Evolutionary conservation across 163 green algal genomes (phyloP), one percentile per base, ranked within the genome.

Genomic region (Prototheca wickerhamii): DNA sequence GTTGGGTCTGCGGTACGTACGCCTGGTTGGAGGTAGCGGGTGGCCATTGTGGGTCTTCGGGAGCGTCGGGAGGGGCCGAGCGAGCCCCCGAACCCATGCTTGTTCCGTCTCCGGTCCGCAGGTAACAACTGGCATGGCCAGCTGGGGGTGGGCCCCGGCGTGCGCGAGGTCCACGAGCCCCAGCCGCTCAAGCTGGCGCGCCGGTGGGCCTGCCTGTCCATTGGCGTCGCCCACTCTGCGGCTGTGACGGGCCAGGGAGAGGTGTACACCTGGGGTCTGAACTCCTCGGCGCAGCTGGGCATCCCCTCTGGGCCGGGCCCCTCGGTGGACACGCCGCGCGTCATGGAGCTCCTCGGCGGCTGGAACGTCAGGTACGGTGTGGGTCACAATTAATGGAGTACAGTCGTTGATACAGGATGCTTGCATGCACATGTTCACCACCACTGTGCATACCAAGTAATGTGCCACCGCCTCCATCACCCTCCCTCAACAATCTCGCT

Each of bases 261-360:
- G 67, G 70, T 88, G 3, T 91, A 84, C 72, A 89, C 83, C 23
- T 95, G 88, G 88, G 88, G 88, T 37, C 31, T 66, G 6, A 93
- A 90, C 55, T 67, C 81, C 33, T 71, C 71, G 4, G 83, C 81
- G 4, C 88, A 95, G 66, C 60, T 91, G 33, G 86, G 87, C 15
- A 64, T 66, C 28, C 61, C 63, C 21, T 56, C 61, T 12, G 76
- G 72, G 0, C 67, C 63, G 2, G 53, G 72, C 23, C 64, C 73
- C 37, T 51, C 61, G 30, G 68, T 68, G 25, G 68, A 80, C 23
- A 65, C 75, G 6, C 83, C 83, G 21, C 71, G 64, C 44, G 69
- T 71, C 8, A 82, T 89, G 67, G 65, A 84, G 53, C 72, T 83
- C 28, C 69, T 89, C 42, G 63, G 74, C 42, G 83, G 80, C 64